Evolutionary conservation across 2,329 filamentous ascomycete genomes (phyloP), one percentile per base, ranked within the genome.

Genomic region (Talaromyces amestolkiae): DNA sequence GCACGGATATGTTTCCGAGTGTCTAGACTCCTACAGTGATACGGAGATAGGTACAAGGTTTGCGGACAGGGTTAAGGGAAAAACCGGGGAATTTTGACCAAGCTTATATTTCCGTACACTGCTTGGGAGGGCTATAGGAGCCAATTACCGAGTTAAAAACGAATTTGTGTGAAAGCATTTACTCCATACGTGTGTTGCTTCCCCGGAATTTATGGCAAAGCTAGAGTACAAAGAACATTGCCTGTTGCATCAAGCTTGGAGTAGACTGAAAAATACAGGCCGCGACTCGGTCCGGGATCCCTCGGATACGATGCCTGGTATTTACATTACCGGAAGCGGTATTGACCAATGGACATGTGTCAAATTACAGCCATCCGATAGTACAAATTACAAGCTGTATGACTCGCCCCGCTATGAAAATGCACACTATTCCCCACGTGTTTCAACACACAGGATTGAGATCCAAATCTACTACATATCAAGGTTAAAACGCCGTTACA

Each of bases 261-360:
- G 27, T 54, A 33, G 17, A 35, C 31, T 54, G 51, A 54, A 54
- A 54, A n/a, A 19, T 54, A 54, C 51, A 5, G 4, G 17, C 19
- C 11, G 19, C 19, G 24, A 33, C 58, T 33, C 39, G 11, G 24
- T 49, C 31, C 41, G 19, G 22, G 5, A 11, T 17, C 10, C 37
- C 9, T 15, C 43, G 39, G 24, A 37, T 33, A 27, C 27, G 41
- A 27, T 15, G n/a, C 17, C 11, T 6, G 31, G 59, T 61, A 61
- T 61, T 51, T 51, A 33, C 59, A 49, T 41, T 61, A 51, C 59
- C 59, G 59, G 59, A 35, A 49, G 19, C 5, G 31, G 24, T 10
- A 35, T 53, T 33, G n/a, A 4, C 59, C 33, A 39, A 51, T 51
- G 19, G 24, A n/a, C 15, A 13, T 11, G 15, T 13, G 31, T 7